A percentile compares a stretch with the other conserved stretches of the same genome.
Evolutionary conservation across 2,329 filamentous ascomycete species (phyloP).

Genomic region (Raffaelea ambrosiae): DNA sequence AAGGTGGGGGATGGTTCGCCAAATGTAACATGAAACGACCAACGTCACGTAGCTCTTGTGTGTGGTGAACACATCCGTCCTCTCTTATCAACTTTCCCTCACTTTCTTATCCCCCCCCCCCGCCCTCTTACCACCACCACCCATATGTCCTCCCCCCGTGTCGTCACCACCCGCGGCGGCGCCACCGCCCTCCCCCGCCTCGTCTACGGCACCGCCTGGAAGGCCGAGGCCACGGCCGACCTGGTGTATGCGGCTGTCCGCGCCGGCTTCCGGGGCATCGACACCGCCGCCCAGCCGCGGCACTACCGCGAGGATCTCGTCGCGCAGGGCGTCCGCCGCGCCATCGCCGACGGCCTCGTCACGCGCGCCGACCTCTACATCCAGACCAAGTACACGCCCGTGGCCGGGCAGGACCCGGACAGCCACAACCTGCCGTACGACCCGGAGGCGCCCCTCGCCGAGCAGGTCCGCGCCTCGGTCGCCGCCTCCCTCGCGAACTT

Average conservation of each 20-base stretch:
- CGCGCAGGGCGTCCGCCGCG: slow-evolving; percentile 55
- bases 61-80: too few relatives aligned
- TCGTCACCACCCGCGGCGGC: slow-evolving; percentile 13
- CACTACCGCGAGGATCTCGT: slow-evolving; percentile 71
- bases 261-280: slow-evolving; percentile 63
- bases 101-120: too few relatives aligned
- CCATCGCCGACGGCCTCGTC: slow-evolving; percentile 51
- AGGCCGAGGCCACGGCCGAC: slow-evolving; percentile 57
- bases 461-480: slow-evolving; percentile 61
- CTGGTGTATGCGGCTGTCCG: slow-evolving; percentile 62
- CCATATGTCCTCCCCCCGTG: slow-evolving; percentile 5
- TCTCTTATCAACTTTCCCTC: too few relatives aligned
- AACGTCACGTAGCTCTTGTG: too few relatives aligned
- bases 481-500: slow-evolving; percentile 59
- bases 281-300: slow-evolving; percentile 70
- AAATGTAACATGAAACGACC: too few relatives aligned
- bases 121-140: too few relatives aligned
- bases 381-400: slow-evolving; percentile 75
- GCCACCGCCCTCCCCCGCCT: slow-evolving; percentile 39
- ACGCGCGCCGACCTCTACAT: slow-evolving; percentile 52
- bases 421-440: slow-evolving; percentile 50
- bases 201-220: slow-evolving; percentile 83
- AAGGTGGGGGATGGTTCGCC: too few relatives aligned
- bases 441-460: slow-evolving; percentile 43
- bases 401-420: slow-evolving; percentile 49